Evolutionary conservation across 2,329 filamentous ascomycete genomes (phyloP), one percentile per base, ranked within the genome.

Genomic region (Zymoseptoria ardabiliae): DNA sequence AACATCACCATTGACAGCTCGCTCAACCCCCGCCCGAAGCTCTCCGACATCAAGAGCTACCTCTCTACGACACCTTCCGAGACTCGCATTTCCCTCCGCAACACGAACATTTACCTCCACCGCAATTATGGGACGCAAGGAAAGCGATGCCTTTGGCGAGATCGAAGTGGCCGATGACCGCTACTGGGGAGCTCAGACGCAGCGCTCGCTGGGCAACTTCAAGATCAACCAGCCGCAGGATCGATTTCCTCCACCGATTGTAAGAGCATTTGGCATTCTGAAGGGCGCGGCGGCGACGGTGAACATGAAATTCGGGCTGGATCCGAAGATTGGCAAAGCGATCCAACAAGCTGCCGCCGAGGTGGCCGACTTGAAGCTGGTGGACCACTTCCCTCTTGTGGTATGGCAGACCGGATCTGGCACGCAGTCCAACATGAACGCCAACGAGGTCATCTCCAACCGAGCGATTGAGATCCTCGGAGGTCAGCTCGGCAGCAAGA

Each of bases 391-490:
- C 80, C 94, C 94, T 66, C 89, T 97, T 62, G 93, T 97, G 59
- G 93, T 99, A 73, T 99, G 94, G 94, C 94, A 99, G 82, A 99
- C 94, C 57, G 94, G 94, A 65, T 97, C 94, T 55, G 94, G 94
- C 74, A 97, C 94, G 28, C 94, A 97, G 82, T 97, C 92, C 76
- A 97, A 96, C 85, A 97, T 97, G 94, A 99, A 99, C 81, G 92
- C 93, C 75, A 99, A 99, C 81, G 94, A 99, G 77, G 94, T 99
- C 77, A 97, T 99, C 77, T 97, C 93, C 66, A 99, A 97, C 85
- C 90, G 94, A 67, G 94, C 94, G 66, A 97, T 97, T 77, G 93
- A 97, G 82, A 96, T 97, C 65, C 84, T 97, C 57, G 94, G 94
- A 69, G 94, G 94, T 70, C 83, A 83, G 66, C 96, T 91, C 90